phyloP scores from a whole-genome alignment of 129 eudicot genomes.

The Artemisia tridentata region DNA sequence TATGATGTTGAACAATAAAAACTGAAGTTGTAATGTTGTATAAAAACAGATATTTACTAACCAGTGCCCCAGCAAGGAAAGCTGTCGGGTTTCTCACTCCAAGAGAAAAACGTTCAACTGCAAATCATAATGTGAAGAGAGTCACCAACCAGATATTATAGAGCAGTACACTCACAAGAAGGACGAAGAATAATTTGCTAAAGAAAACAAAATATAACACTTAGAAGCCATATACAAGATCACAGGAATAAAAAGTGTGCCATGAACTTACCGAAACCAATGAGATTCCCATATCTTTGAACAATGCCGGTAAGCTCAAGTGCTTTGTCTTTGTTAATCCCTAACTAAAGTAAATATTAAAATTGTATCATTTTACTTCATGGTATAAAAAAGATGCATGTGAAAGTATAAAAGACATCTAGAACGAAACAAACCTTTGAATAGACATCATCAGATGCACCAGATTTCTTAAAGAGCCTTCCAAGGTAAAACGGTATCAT shows the following conservation, averaged over 20 bases:
- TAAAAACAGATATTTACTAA: slow-evolving; percentile 33
- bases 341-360: slow-evolving; percentile 51
- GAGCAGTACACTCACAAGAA: neutral
- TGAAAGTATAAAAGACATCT: slow-evolving; percentile 17
- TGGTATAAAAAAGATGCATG: slow-evolving; percentile 10
- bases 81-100: slow-evolving; percentile 97
- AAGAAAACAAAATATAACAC: neutral
- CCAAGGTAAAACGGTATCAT: slow-evolving; percentile 95
- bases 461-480: slow-evolving; percentile 72
- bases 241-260: slow-evolving; percentile 1
- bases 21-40: neutral
- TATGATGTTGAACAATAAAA: slow-evolving; percentile 9
- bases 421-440: slow-evolving; percentile 65
- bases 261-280: slow-evolving; percentile 74
- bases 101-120: slow-evolving; percentile 94
- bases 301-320: slow-evolving; percentile 45
- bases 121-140: slow-evolving; percentile 31
- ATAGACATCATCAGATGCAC: slow-evolving; percentile 77
- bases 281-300: slow-evolving; percentile 75
- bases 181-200: neutral
- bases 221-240: neutral
- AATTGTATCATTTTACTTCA: slow-evolving; percentile 14
- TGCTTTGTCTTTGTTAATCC: slow-evolving; percentile 76
- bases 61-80: slow-evolving; percentile 94
- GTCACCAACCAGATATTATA: slow-evolving; percentile 13